Evolutionary conservation across 2,329 filamentous ascomycete species (phyloP), one percentile per base, ranked within the genome.

Genomic region (Alternaria triticina): DNA sequence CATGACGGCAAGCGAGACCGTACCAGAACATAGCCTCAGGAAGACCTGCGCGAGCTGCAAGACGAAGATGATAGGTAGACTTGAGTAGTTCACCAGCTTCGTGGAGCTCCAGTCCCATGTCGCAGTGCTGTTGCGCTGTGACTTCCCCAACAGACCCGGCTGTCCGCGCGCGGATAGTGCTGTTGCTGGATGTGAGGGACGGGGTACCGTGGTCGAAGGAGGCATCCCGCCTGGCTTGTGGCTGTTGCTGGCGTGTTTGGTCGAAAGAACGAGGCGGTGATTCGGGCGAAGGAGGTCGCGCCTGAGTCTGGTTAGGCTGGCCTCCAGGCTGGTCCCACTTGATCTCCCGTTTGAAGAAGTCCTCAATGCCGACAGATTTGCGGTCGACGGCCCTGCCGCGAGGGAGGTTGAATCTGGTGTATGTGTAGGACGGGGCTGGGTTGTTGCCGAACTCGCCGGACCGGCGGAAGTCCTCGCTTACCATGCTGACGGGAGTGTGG

Each of bases 11-110:
- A 11, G 96, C 96, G 36, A 99, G 86, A 6, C 95, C 96, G 79
- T 97, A 99, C 30, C 98, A 85, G 12, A 99, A 87, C 96, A 99
- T 99, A 22, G 91, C 96, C 0, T 95, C 97, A 0, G 96, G 92
- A 61, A 97, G 88, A 50, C 93, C 92, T 60, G 92, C 90, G 71
- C 90, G 89, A 1, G 96, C 95, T 5, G 96, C 96, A 63, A 97
- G 88, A 33, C 96, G 91, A 47, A 99, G 86, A 77, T 99, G 96
- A 76, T 98, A 99, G 0, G 96, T 98, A 0, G 95, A 98, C 80
- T 98, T 94, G 67, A 94, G 94, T 28, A 97, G 83, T 11, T 92
- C 90, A 17, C 95, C 95, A 50, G 90, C 89, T 77, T 97, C 93
- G 75, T 99, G 96, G 63, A 93, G 90, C 65, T 93, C 90, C 61